These are phyloP conservation scores for Mesotaenium endlicherianum DNA, from an alignment of 139 green algal genomes.

Conservation along the genomic window DNA sequence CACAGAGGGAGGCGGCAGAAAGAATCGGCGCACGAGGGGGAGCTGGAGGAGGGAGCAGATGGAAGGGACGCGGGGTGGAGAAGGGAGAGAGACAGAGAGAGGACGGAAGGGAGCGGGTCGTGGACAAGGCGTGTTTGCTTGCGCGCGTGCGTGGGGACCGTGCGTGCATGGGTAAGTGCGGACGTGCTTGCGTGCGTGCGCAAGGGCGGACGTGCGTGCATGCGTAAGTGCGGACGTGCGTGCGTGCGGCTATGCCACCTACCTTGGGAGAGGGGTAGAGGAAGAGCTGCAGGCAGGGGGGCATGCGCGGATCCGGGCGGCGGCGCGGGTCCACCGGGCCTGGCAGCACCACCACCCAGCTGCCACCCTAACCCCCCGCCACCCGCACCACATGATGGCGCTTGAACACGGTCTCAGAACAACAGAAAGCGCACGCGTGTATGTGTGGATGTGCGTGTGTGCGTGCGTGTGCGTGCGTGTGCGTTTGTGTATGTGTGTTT, in stretches of 20 bases:
- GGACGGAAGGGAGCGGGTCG: background rate
- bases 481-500: no score
- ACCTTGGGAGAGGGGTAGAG: conserved; percentile 3
- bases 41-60: background rate
- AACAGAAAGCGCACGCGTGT: no score
- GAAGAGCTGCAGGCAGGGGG: background rate
- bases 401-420: no score
- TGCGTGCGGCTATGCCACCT: background rate
- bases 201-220: background rate
- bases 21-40: background rate
- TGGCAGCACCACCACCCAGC: conserved; percentile 16
- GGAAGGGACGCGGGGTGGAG: background rate
- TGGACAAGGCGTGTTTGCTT: background rate
- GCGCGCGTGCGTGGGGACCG: background rate
- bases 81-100: background rate
- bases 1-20: background rate
- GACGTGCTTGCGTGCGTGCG: background rate
- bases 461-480: no score
- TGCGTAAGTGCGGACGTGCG: background rate
- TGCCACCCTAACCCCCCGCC: background rate
- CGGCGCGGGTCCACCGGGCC: background rate
- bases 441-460: no score
- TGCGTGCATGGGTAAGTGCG: background rate
- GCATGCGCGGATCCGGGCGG: background rate
- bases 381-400: no score